These are phyloP conservation scores for Tremellales sp. DNA, from an alignment of 1,284 basidiomycete genomes.

Conservation along the genomic window DNA sequence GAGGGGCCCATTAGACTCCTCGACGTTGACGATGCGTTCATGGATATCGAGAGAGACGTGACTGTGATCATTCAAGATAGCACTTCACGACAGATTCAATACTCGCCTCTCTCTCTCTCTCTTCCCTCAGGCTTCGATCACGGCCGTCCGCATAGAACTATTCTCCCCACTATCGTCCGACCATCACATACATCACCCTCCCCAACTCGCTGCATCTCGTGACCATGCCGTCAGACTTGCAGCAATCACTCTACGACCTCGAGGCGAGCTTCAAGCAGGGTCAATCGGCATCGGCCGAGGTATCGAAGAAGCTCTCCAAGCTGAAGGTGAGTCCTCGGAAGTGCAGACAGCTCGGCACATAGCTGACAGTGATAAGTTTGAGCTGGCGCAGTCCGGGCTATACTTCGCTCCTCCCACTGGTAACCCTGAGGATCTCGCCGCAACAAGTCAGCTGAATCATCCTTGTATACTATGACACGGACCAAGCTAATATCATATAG, in stretches of 20 bases:
- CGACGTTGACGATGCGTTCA: too few relatives aligned
- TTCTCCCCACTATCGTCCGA: neutral
- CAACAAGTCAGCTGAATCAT: constrained; percentile 31
- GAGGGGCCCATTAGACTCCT: too few relatives aligned
- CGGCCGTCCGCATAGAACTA: neutral
- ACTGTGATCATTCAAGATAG: too few relatives aligned
- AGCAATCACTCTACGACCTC: constrained; percentile 38
- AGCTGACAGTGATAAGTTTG: constrained; percentile 35
- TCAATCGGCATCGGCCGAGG: constrained; percentile 23
- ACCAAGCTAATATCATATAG: constrained; percentile 50
- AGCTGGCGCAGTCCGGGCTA: constrained; percentile 45
- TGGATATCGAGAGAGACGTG: too few relatives aligned
- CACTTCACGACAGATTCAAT: too few relatives aligned
- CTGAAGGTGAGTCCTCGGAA: constrained; percentile 36
- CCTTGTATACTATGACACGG: neutral
- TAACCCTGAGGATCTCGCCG: constrained; percentile 41
- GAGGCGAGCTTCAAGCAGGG: constrained; percentile 32
- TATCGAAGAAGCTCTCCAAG: constrained; percentile 31
- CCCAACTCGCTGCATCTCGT: constrained; percentile 12
- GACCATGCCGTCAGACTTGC: constrained; percentile 38
- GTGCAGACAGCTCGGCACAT: neutral
- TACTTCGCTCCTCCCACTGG: constrained; percentile 45
- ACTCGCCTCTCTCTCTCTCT: too few relatives aligned
- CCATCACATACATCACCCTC: constrained; percentile 7
- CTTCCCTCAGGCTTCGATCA: too few relatives aligned